Evolutionary conservation across 306 rosid species (phyloP).

Genomic region (Gillenia trifoliata): DNA sequence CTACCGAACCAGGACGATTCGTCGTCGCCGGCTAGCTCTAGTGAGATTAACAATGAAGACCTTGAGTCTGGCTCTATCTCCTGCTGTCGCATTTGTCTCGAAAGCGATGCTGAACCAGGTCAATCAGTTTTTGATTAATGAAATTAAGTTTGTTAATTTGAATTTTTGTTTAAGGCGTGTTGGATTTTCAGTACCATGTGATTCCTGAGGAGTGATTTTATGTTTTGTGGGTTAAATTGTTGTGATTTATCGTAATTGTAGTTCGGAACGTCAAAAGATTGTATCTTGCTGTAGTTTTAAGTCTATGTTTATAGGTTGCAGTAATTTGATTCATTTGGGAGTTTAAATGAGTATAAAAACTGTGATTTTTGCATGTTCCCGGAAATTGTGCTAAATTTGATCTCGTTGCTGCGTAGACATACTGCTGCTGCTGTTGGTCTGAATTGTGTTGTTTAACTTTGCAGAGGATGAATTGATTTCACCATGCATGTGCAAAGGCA

Average conservation of each 20-base stretch:
- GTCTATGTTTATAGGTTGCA: not conserved
- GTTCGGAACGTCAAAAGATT: not conserved
- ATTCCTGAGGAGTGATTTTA: not conserved
- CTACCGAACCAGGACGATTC: slow-evolving; percentile 46
- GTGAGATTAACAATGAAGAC: slow-evolving; percentile 72
- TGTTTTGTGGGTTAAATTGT: not conserved
- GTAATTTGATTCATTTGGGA: not conserved
- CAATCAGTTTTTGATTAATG: not conserved
- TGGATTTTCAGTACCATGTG: not conserved
- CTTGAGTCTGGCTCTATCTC: slow-evolving; percentile 72
- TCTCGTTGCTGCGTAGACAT: not conserved
- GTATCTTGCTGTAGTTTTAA: not conserved
- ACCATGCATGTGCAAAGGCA: slow-evolving; percentile 99
- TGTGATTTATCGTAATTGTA: not conserved
- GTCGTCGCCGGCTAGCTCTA: slow-evolving; percentile 51
- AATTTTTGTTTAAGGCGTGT: not conserved
- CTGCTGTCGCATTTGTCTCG: slow-evolving; percentile 94
- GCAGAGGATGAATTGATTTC: slow-evolving; percentile 89
- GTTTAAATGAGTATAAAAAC: not conserved
- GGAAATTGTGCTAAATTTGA: not conserved
- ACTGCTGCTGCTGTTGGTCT: slow-evolving; percentile 8
- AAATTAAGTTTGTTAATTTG: not conserved
- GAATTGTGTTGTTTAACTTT: slow-evolving; percentile 22
- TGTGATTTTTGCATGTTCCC: not conserved
- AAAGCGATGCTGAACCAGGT: slow-evolving; percentile 90